Evolutionary conservation across 2,329 filamentous ascomycete species (phyloP).

Genomic region (Xylaria polymorpha): DNA sequence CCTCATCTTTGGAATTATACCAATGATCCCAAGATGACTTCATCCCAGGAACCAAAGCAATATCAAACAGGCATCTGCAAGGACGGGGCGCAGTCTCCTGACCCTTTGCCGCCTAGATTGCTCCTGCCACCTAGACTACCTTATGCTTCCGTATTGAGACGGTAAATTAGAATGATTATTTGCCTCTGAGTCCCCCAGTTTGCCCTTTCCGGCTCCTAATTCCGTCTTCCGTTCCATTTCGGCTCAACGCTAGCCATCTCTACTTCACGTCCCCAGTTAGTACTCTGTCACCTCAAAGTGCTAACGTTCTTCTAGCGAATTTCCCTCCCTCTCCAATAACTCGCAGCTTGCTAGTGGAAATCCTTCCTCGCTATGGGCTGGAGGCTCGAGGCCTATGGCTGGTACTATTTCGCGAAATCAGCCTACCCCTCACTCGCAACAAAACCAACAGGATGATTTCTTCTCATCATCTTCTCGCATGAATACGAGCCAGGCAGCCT

Average conservation of each 20-base stretch:
- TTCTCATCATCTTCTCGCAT: constrained; percentile 55
- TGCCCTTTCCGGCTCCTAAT: not conserved
- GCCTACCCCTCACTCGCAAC: constrained; percentile 63
- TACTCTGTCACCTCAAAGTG: not conserved
- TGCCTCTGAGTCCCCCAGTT: not conserved
- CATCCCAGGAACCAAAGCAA: constrained; percentile 3
- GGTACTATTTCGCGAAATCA: constrained; percentile 64
- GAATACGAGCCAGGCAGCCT: constrained; percentile 58
- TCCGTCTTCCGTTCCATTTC: not conserved
- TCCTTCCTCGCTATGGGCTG: constrained; percentile 66
- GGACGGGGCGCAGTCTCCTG: constrained; percentile 2
- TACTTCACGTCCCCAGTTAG: not conserved
- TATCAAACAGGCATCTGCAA: not conserved
- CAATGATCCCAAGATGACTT: constrained; percentile 2
- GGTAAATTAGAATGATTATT: constrained; percentile 43
- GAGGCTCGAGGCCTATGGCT: constrained; percentile 61
- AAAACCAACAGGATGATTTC: constrained; percentile 61
- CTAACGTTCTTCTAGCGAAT: constrained; percentile 63
- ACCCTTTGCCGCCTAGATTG: constrained; percentile 30
- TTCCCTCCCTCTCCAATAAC: constrained; percentile 73
- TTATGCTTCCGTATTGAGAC: constrained; percentile 45
- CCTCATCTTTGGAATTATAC: constrained; percentile 4
- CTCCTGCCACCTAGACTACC: constrained; percentile 37
- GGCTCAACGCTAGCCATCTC: not conserved
- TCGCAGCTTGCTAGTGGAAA: constrained; percentile 63